Base-by-base conservation (phyloP, 805 yeast species). In the Pachysolen tannophilus region DNA sequence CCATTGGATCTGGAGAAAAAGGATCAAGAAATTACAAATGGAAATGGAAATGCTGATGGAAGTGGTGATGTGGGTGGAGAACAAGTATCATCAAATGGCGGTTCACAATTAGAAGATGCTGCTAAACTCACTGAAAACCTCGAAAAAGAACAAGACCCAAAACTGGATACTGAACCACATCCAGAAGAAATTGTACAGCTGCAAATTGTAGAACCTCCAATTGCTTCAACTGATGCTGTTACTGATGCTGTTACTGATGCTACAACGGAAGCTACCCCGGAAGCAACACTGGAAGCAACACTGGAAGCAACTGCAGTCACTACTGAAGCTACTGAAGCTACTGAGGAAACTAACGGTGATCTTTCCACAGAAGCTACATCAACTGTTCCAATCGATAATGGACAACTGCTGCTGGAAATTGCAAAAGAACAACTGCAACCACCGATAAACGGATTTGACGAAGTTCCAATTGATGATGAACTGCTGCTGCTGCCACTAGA, bases 221-320 rank as follows among this genome's bases (percentile, higher is more conserved):
- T 23, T 3, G 41, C 14, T 15, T 32, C 28, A 23, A 23, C 10
- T 8, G 8, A 5, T 4, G 8, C 26, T 23, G 26, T 11, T 11
- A 7, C 10, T 5, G 13, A 4, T 23, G 26, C 10, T 23, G 26
- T 4, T 23, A 14, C 5, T 23, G 26, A 11, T 5, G 17, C 29
- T n/a, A 42, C 41, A 42, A 32, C 33, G 48, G 42, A 49, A 39
- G 31, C 38, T 45, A 38, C 47, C 48, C 38, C 23, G 18, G 32
- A 21, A 18, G 29, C 16, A 19, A 27, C 25, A 28, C 38, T 33
- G 5, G 37, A 30, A 23, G 34, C 29, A 19, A 36, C 32, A 33
- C 41, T 38, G 38, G 39, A 32, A 13, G 28, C 28, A 20, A 13
- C 24, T 17, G 27, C 8, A 8, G 35, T 20, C 3, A 18, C 18